Evolutionary conservation across 169 alveolate genomes (phyloP), one percentile per base, ranked within the genome.

Genomic region (Eimeria praecox): DNA sequence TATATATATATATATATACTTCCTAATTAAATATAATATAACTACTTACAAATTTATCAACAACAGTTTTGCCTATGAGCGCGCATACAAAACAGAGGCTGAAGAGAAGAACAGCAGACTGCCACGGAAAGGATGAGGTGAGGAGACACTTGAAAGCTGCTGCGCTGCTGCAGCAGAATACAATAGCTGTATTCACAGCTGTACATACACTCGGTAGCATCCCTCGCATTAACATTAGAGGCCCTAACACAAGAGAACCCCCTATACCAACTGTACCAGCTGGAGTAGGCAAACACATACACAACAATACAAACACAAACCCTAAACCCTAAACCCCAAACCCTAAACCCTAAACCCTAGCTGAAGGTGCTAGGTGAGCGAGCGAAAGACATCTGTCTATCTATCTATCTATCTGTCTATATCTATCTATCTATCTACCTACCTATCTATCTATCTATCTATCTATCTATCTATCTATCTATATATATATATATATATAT

Each of bases 251-350:
- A 73, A 97, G 95, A 2, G 97, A 97, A 12, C 98, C 97, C 22
- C 98, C 98, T 38, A 97, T 97, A 35, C 98, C 98, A 38, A 97
- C 95, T 18, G 95, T 85, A 30, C 98, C 98, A 0, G 98, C 98
- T 90, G 95, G 46, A 90, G 71, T 44, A 69, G 80, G 46, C 46
- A 40, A 69, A 44, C 80, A n/a, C 75, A 64, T 22, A 22, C n/a
- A 30, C 80, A 0, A 44, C 80, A 69, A 0, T 14, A 14, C 10
- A n/a, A 8, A 12, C 56, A 49, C 12, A 49, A 12, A 8, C 40
- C 9, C 35, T 30, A 22, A 18, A 30, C 75, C 35, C 22, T 64
- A n/a, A n/a, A n/a, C n/a, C n/a, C n/a, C n/a, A n/a, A n/a, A n/a
- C n/a, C n/a, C n/a, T n/a, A n/a, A n/a, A n/a, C n/a, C n/a, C n/a